Evolutionary conservation across 2,329 filamentous ascomycete species (phyloP), one percentile per base, ranked within the genome.

Genomic region (Ustulina deusta): DNA sequence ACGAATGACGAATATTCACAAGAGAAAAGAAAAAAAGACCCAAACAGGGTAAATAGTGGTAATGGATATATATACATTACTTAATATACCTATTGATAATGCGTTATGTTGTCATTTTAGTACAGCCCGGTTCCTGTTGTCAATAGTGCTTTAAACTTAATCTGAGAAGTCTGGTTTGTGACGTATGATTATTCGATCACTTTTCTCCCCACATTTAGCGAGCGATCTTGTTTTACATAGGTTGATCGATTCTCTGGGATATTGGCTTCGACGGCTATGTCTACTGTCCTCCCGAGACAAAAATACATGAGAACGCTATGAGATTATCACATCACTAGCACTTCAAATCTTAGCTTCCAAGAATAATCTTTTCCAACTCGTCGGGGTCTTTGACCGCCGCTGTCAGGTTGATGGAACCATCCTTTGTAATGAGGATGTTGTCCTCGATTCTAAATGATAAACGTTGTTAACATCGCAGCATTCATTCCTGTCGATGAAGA

Each of bases 341-440:
- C 22, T 42, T 20, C 29, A 1, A 9, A 7, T 5, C 25, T 58
- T 61, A 69, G 32, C 20, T 63, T 15, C 69, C 63, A 20, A 61
- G 34, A 44, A 89, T 86, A 6, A 89, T 84, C 69, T 79, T 82
- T 73, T 92, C 86, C 77, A 92, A 81, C 73, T 89, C 86, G 17
- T 83, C 84, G 2, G 90, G 84, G 63, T 91, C 89, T 78, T 93
- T 94, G 5, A 89, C 85, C 3, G 89, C 90, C 13, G 87, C 89
- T 0, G 92, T 94, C 71, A 94, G 77, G 77, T 94, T 94, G 75
- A 92, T 87, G 69, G 86, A 88, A 6, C 92, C 91, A 25, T 83
- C 83, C 57, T 87, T 83, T 0, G 91, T 94, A 68, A 94, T 89
- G 29, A 93, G 81, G 34, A 94, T 85, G 75, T 94, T 91, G 75